Evolutionary conservation across 1,284 basidiomycete genomes (phyloP), one percentile per base, ranked within the genome.

Genomic region (Termitomyces sp.): DNA sequence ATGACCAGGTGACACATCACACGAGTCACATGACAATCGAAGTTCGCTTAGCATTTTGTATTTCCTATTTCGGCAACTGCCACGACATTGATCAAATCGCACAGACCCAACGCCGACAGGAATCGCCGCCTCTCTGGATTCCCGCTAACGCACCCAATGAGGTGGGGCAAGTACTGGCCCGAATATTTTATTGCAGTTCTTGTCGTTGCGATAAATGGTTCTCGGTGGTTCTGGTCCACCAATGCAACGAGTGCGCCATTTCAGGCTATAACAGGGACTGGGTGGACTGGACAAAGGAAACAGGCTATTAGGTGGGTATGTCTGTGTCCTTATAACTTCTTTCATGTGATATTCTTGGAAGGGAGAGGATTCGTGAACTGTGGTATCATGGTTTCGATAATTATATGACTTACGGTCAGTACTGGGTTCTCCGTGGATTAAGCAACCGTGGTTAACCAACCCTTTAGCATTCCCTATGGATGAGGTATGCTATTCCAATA

Each of bases 341-440:
- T 41, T 28, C 40, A 34, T 49, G 16, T 46, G 49, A 33, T 46
- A 46, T 45, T 40, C 16, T 43, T 47, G 50, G n/a, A 55, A 91
- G 90, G 45, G 79, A 90, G 62, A 76, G 77, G 62, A 85, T 84
- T 18, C 81, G 84, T 43, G 80, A 81, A 31, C 69, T 93, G 3
- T 93, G 88, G 86, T 84, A 90, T 64, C 90, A 93, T 73, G 90
- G 90, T 0, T 92, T 84, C 62, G 67, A 86, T 62, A 83, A 79
- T 60, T 93, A 93, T 65, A 91, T 92, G 87, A 74, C 70, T 48
- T 79, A 78, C 65, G 90, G 89, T 88, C 59, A 57, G 80, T 68
- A 6, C 11, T 19, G 10, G 42, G 33, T 31, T 46, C 43, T 19
- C 47, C 13, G 46, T 43, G 11, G 31, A 37, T n/a, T 28, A 37